phyloP scores from a whole-genome alignment of 352 stramenopile genomes.

The Aphanomyces astaci region DNA sequence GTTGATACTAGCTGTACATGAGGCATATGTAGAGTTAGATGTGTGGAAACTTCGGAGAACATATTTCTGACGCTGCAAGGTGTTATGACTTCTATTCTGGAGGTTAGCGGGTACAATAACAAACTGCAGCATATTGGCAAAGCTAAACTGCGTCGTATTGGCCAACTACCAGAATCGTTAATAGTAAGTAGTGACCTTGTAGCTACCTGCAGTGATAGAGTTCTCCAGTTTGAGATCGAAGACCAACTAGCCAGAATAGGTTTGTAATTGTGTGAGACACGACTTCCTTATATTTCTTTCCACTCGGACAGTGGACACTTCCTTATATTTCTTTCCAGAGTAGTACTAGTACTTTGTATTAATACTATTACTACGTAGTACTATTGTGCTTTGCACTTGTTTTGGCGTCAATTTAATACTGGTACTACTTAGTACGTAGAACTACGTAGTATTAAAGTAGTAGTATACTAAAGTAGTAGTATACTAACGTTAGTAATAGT shows the following conservation, averaged over 20 bases:
- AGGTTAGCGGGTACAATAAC: neutral
- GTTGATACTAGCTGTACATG: neutral
- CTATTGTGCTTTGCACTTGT: too few species aligned
- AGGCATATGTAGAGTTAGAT: neutral
- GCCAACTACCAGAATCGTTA: neutral
- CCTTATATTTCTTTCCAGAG: slow-evolving; percentile 3
- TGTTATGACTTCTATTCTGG: neutral
- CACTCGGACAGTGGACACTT: neutral
- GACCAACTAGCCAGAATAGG: neutral
- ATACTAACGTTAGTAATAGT: too few species aligned
- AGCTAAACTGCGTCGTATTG: neutral
- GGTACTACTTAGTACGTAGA: too few species aligned
- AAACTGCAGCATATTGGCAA: neutral
- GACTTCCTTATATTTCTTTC: slow-evolving; percentile 2
- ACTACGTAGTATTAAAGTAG: too few species aligned
- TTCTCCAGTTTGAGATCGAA: neutral
- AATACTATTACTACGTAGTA: too few species aligned
- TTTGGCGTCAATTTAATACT: too few species aligned
- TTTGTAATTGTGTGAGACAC: neutral
- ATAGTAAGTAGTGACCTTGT: neutral
- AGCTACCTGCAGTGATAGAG: neutral
- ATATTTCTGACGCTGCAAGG: neutral
- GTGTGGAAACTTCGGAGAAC: neutral
- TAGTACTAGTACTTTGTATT: too few species aligned
- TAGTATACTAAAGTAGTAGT: too few species aligned